These are phyloP conservation scores for Artomyces pyxidatus DNA, from an alignment of 768 basidiomycete species.

Conservation along the genomic window DNA sequence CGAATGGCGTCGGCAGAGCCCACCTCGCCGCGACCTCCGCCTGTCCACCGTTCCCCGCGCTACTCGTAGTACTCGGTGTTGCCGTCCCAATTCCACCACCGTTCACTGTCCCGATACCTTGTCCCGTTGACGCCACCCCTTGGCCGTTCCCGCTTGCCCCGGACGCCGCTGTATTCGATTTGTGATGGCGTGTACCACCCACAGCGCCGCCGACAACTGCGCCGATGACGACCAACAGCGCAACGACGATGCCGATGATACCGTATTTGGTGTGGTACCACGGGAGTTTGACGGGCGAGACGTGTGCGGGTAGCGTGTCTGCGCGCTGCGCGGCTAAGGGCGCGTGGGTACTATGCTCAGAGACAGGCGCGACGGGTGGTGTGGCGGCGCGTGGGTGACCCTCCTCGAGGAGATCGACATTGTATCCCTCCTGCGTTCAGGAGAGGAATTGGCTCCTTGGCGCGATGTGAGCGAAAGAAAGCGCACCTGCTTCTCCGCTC, in stretches of 20 bases:
- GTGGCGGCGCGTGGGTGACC: slow-evolving; percentile 17
- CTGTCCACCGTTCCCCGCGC: too few relatives aligned
- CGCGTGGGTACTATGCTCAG: slow-evolving; percentile 13
- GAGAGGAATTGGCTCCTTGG: background rate
- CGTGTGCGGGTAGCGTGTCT: slow-evolving; percentile 10
- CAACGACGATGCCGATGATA: slow-evolving; percentile 29
- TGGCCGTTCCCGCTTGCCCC: background rate
- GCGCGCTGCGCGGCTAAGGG: background rate
- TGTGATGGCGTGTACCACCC: slow-evolving; percentile 32
- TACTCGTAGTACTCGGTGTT: too few relatives aligned
- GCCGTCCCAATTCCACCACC: background rate
- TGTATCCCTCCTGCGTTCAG: slow-evolving; percentile 46
- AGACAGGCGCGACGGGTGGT: slow-evolving; percentile 13
- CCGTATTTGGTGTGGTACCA: slow-evolving; percentile 46
- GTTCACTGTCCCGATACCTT: background rate
- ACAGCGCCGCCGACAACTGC: slow-evolving; percentile 53
- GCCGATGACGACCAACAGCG: slow-evolving; percentile 35
- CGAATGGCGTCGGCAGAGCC: too few relatives aligned
- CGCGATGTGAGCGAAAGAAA: background rate
- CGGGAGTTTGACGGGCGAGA: slow-evolving; percentile 16
- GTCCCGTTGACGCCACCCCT: background rate
- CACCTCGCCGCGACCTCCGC: too few relatives aligned
- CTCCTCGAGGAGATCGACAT: slow-evolving; percentile 33
- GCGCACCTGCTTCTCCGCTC: slow-evolving; percentile 25
- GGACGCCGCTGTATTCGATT: background rate